phyloP scores from a whole-genome alignment of 345 rosid species.

The Aethionema arabicum region DNA sequence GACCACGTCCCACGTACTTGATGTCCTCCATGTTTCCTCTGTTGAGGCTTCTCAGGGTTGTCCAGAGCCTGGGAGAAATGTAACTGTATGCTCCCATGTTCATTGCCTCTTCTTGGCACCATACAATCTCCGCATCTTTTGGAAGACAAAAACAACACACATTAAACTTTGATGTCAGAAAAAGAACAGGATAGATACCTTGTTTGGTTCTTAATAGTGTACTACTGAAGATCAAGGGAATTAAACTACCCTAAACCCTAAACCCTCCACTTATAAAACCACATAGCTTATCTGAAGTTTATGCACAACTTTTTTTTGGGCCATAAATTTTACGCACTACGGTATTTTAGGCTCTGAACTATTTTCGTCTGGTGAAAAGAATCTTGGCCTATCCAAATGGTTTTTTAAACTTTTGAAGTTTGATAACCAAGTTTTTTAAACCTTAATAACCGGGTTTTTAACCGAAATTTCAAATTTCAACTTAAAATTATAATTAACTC shows the following conservation, averaged over 20 bases:
- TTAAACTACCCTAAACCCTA: neutral
- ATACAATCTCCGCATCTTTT: constrained; percentile 65
- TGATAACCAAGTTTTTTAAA: no score
- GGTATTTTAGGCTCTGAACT: no score
- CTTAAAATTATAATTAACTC: neutral
- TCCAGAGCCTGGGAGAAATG: constrained; percentile 55
- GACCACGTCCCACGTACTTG: constrained; percentile 67
- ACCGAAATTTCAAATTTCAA: neutral
- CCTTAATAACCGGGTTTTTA: no score
- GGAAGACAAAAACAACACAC: neutral
- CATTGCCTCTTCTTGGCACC: constrained; percentile 92
- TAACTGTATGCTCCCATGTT: constrained; percentile 78
- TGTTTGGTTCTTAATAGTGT: neutral
- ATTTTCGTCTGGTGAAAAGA: no score
- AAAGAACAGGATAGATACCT: neutral
- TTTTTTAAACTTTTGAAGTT: no score
- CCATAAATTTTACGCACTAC: no score
- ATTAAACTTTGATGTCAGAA: constrained; percentile 12
- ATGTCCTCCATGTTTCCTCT: constrained; percentile 61
- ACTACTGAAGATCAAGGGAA: neutral
- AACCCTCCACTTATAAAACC: neutral
- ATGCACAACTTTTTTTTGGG: no score
- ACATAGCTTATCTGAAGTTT: no score
- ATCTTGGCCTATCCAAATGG: no score
- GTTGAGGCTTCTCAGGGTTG: constrained; percentile 51